Conservation (phyloP, 495 filamentous ascomycete species). For the Neurospora sp. region DNA sequence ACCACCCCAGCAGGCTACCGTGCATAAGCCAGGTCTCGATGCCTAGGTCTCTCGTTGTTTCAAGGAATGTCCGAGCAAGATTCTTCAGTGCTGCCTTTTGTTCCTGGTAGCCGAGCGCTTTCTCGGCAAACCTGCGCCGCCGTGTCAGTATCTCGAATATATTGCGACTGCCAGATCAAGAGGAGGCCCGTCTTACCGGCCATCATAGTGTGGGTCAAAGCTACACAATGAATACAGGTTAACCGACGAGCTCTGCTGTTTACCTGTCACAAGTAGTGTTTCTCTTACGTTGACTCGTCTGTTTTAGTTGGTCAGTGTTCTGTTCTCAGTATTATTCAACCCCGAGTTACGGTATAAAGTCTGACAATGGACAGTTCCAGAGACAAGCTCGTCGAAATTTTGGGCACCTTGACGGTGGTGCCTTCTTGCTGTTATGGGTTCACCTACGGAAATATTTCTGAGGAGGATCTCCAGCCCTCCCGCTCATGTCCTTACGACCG, state of each 20-base stretch:
- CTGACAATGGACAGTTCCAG: background rate
- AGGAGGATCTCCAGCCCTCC: constrained; percentile 33
- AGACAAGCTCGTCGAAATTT: background rate
- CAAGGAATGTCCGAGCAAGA: constrained; percentile 57
- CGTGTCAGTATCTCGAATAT: background rate
- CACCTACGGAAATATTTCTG: constrained; percentile 54
- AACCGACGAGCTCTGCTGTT: constrained; percentile 1
- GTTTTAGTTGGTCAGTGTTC: constrained; percentile 11
- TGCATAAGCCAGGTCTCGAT: constrained; percentile 24
- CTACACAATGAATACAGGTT: constrained; percentile 19
- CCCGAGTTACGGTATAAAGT: background rate
- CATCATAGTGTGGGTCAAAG: constrained; percentile 54
- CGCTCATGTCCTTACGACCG: constrained; percentile 34
- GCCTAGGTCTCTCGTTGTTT: constrained; percentile 44
- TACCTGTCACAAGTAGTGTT: background rate
- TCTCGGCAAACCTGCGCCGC: constrained; percentile 37
- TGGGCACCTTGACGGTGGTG: background rate
- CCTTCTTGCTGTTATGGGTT: background rate
- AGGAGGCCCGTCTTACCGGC: constrained; percentile 31
- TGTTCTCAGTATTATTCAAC: background rate
- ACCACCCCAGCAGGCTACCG: constrained; percentile 19
- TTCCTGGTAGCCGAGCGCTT: constrained; percentile 36
- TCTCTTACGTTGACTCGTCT: constrained; percentile 48
- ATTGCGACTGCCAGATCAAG: background rate
- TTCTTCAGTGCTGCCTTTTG: constrained; percentile 35